Base-by-base conservation (phyloP, 2,329 filamentous ascomycete genomes). In the Hypoxylon sp. region DNA sequence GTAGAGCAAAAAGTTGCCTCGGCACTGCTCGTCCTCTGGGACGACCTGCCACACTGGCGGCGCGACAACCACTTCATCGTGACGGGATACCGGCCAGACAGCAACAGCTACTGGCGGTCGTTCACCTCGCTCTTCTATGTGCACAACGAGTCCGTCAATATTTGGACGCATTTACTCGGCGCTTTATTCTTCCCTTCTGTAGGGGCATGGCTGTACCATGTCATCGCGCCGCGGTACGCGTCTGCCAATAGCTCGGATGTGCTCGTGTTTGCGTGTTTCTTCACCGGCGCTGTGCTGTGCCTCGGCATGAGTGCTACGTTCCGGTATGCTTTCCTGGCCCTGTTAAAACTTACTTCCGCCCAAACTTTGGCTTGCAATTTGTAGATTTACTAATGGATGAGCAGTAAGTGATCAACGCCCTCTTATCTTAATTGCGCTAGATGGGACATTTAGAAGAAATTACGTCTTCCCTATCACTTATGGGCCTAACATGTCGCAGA, bases 221-320 rank as follows among this genome's bases (percentile, higher is more conserved):
- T 85, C 54, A 81, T 95, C 40, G 83, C 84, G 11, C 88, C 91
- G 40, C 88, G 92, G 7, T 95, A 95, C 76, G 84, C 84, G 7
- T 83, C 85, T 2, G 91, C 92, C 6, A 85, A 84, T 7, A 66
- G 76, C 7, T 81, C 86, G 2, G 94, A 97, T 78, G 83, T 93
- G n/a, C 70, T 89, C 37, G 92, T 89, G 31, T 94, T 97, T 78
- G 82, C 84, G 0, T 94, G 90, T 81, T 97, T 96, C 84, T 94
- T 97, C 75, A 83, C 83, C 25, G 93, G 94, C 49, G 92, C 91
- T 1, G 85, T 90, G 30, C 76, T 89, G 35, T 95, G 93, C 75
- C 82, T 96, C 58, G 91, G 91, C 22, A 93, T 95, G 90, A 94
- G 91, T 73, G 92, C 94, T 4, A 92, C 91, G 2, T 99, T 90